Conservation (phyloP, 176 grass and related monocot genomes). For the Bothriochloa decipiens region DNA sequence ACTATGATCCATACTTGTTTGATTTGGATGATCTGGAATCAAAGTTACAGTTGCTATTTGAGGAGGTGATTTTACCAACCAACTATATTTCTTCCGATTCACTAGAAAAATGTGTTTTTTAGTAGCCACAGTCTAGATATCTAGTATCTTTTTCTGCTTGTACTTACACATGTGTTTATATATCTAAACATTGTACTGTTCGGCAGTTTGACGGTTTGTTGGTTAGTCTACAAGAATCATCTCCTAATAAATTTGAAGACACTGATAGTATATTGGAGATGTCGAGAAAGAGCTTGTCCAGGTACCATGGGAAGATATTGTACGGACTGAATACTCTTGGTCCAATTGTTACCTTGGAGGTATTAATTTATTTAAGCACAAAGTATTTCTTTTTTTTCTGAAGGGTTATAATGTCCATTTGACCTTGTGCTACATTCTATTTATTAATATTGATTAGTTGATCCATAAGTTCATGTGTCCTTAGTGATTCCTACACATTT, state of each 20-base stretch:
- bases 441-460: constrained; percentile 27
- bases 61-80: constrained; percentile 49
- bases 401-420: constrained; percentile 35
- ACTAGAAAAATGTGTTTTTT: constrained; percentile 15
- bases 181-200: constrained; percentile 33
- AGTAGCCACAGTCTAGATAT: constrained; percentile 19
- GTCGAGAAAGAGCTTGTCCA: constrained; percentile 58
- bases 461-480: neutral
- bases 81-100: constrained; percentile 17
- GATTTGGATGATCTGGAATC: constrained; percentile 55
- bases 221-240: constrained; percentile 60
- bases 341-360: constrained; percentile 59
- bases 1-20: constrained; percentile 60
- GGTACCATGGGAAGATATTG: constrained; percentile 59
- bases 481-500: constrained; percentile 6
- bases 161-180: neutral
- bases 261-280: constrained; percentile 56
- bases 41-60: constrained; percentile 46
- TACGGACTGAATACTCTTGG: constrained; percentile 57
- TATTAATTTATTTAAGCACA: constrained; percentile 35
- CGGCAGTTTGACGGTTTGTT: constrained; percentile 54
- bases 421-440: constrained; percentile 24
- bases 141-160: neutral
- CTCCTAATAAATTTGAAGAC: constrained; percentile 64
- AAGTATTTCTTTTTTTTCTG: neutral